Evolutionary conservation across 352 stramenopile genomes (phyloP), one percentile per base, ranked within the genome.

Genomic region (Phytophthora brassicae): DNA sequence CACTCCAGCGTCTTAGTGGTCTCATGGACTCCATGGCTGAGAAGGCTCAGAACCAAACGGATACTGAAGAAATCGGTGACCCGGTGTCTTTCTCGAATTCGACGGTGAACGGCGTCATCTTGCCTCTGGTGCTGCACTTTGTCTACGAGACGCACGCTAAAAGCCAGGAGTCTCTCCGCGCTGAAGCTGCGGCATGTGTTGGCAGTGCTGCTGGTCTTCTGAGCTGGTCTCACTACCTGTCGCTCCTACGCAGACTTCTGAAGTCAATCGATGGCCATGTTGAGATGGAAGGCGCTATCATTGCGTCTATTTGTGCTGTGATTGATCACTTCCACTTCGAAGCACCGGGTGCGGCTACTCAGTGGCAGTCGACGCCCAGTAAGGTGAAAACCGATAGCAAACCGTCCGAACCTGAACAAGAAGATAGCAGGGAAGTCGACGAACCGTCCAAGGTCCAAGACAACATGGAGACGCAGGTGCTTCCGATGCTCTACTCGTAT

Each of bases 261-360:
- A 96, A 94, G 70, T 93, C 89, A 29, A 93, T 98, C 31, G 79
- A 92, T 44, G 84, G 94, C 20, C 90, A 98, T 55, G 84, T 81
- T 36, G 91, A 98, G 46, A 93, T 97, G 67, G 97, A 99, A 69
- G 84, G 57, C 19, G 74, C 88, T 51, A 94, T 97, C 65, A 93
- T 97, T 33, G 63, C 79, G 12, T 81, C 95, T 5, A 86, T 99
- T 50, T 99, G 97, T 66, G 67, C 88, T 4, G 90, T 98, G 17
- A 88, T 99, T 47, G 97, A 99, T 75, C 78, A 90, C 51, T 99
- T 99, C 68, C 94, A 99, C 74, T 99, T 99, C 74, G 78, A 94
- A 9, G 51, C 77, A 8, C 72, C 72, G 13, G 71, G 70, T 31
- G 77, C 76, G 52, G 66, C 74, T 29, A 70, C 56, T 23, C 53